These are phyloP conservation scores for Debaryomyces castellii DNA, from an alignment of 805 yeast species.

Conservation along the genomic window DNA sequence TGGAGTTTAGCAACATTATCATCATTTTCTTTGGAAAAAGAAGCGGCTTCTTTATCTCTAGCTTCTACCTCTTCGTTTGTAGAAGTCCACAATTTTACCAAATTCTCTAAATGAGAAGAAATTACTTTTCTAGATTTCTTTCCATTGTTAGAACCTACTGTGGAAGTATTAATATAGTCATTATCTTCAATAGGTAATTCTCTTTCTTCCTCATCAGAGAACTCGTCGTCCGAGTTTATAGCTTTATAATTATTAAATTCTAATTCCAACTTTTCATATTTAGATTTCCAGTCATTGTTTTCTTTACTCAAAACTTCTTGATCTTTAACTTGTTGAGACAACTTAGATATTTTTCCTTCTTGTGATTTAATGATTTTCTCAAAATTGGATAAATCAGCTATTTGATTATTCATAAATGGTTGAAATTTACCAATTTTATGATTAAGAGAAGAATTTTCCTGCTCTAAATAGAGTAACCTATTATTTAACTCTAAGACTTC, in stretches of 20 bases:
- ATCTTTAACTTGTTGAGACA: slow-evolving; percentile 40
- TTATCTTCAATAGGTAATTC: slow-evolving; percentile 9
- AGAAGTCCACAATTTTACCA: slow-evolving; percentile 33
- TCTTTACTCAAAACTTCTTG: slow-evolving; percentile 47
- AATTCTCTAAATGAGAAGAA: slow-evolving; percentile 33
- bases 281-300: slow-evolving; percentile 46
- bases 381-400: slow-evolving; percentile 51
- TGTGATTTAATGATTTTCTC: slow-evolving; percentile 57
- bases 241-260: slow-evolving; percentile 45
- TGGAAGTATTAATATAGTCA: slow-evolving; percentile 20
- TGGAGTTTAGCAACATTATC: slow-evolving; percentile 43
- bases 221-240: slow-evolving; percentile 31
- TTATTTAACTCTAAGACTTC: slow-evolving; percentile 44
- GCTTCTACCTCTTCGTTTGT: slow-evolving; percentile 10
- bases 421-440: slow-evolving; percentile 47
- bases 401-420: slow-evolving; percentile 52
- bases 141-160: slow-evolving; percentile 18
- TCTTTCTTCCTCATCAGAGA: slow-evolving; percentile 24
- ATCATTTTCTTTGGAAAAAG: slow-evolving; percentile 10
- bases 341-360: slow-evolving; percentile 42
- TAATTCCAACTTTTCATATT: slow-evolving; percentile 41
- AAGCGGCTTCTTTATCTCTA: slow-evolving; percentile 3
- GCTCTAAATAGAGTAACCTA: slow-evolving; percentile 42
- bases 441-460: slow-evolving; percentile 44
- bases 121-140: slow-evolving; percentile 28